Base-by-base conservation (phyloP, 2,329 filamentous ascomycete genomes). In the Cryphonectria parasitica region DNA sequence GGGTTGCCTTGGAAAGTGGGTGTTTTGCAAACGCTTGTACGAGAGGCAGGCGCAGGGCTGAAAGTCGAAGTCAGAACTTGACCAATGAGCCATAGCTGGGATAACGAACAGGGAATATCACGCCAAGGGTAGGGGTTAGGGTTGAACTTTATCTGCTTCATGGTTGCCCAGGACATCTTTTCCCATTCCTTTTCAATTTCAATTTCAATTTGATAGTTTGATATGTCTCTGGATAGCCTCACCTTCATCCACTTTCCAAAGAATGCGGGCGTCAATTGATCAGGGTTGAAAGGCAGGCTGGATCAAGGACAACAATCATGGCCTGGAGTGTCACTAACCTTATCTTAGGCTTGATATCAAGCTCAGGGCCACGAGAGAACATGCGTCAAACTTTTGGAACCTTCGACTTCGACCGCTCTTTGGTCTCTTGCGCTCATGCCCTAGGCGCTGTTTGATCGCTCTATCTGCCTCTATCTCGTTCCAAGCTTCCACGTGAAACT, bases 341-440 rank as follows among this genome's bases (percentile, higher is more conserved):
- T 61, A 61, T 61, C 58, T 61, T n/a, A 19, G 28, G 31, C 34
- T 31, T 61, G 58, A 61, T 61, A 61, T 61, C 58, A n/a, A 31
- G 54, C 17, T 5, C 25, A 61, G 22, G 31, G 10, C n/a, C 36
- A 39, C 36, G 36, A 10, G 36, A 39, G 36, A 39, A 39, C 36
- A 39, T 10, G 7, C 10, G 10, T 39, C 36, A 56, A 31, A 31
- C 52, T n/a, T 19, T 28, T 6, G 54, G 4, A 5, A 61, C 58
- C 13, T 39, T n/a, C 19, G 58, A 31, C 28, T 22, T 22, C 39
- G 31, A 10, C 31, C 8, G 13, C 34, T 39, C 34, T 19, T 10
- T 36, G 34, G 4, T 11, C 19, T 36, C 19, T 11, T 2, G 7
- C 39, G 17, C 10, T n/a, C 2, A 22, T n/a, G 19, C 17, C 31